A percentile compares a stretch with the other conserved stretches of the same genome.
phyloP scores from a whole-genome alignment of 805 yeast species.

The Starmerella potacharoeniae region DNA sequence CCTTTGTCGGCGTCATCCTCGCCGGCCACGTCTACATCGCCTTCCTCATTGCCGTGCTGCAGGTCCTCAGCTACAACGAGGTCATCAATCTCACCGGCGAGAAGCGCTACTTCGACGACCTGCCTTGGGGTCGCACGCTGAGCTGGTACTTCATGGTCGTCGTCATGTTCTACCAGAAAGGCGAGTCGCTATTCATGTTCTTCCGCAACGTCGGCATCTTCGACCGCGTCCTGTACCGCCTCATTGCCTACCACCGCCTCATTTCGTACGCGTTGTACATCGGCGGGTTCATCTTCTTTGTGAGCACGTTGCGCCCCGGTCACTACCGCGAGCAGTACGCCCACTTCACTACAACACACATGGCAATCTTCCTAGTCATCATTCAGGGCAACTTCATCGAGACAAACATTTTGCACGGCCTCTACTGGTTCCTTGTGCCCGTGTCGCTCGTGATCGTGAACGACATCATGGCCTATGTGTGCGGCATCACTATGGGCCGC shows the following conservation, averaged over 20 bases:
- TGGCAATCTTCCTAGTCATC: conserved; percentile 81
- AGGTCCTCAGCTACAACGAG: conserved; percentile 78
- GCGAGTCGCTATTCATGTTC: conserved; percentile 64
- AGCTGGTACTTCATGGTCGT: conserved; percentile 88
- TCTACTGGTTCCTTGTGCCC: conserved; percentile 91
- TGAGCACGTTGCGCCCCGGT: conserved; percentile 78
- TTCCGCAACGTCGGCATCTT: conserved; percentile 44
- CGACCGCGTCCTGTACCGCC: conserved; percentile 42
- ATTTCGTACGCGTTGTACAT: conserved; percentile 75
- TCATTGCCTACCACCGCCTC: conserved; percentile 71
- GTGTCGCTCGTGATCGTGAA: conserved; percentile 84
- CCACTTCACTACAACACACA: conserved; percentile 85
- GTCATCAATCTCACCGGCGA: conserved; percentile 76
- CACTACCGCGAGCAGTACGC: conserved; percentile 86
- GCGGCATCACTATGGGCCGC: conserved; percentile 92
- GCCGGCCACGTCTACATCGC: conserved; percentile 82
- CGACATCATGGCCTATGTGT: conserved; percentile 90
- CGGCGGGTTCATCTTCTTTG: conserved; percentile 81
- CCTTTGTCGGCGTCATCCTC: conserved; percentile 56
- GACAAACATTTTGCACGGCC: conserved; percentile 76
- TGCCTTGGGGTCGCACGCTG: conserved; percentile 71
- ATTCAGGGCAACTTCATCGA: conserved; percentile 90
- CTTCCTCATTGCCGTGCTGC: conserved; percentile 56
- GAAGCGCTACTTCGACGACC: conserved; percentile 69
- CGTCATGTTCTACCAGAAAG: conserved; percentile 83